These are phyloP conservation scores for Miamiensis avidus DNA, from an alignment of 169 alveolate genomes.

Conservation along the genomic window DNA sequence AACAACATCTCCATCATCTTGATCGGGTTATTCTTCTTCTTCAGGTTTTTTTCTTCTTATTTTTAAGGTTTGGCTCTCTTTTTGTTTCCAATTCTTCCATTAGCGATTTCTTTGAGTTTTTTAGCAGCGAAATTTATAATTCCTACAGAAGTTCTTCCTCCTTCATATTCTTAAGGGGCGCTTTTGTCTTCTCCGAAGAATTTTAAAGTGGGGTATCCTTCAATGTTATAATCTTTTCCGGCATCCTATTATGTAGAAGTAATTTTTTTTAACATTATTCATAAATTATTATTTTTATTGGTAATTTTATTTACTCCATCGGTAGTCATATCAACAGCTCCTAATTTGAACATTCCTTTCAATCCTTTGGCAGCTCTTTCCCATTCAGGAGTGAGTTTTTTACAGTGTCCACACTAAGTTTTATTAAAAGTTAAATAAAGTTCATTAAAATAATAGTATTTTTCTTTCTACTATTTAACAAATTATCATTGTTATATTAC, in stretches of 20 bases:
- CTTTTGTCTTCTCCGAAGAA: conserved; percentile 90
- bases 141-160: conserved; percentile 85
- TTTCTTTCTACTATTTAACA: conserved; percentile 47
- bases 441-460: too few relatives aligned
- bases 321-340: conserved; percentile 88
- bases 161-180: conserved; percentile 80
- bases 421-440: conserved; percentile 60
- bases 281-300: conserved; percentile 45
- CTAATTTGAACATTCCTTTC: conserved; percentile 86
- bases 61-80: conserved; percentile 22
- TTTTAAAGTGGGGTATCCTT: conserved; percentile 96
- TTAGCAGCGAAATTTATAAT: conserved; percentile 80
- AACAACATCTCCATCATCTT: conserved; percentile 62
- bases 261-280: too few relatives aligned
- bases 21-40: conserved; percentile 27
- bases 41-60: background rate
- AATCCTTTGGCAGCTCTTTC: conserved; percentile 93
- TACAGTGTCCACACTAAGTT: conserved; percentile 99
- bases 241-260: conserved; percentile 36
- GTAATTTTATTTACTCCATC: conserved; percentile 57
- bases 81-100: conserved; percentile 70
- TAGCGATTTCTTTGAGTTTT: conserved; percentile 71
- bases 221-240: conserved; percentile 63
- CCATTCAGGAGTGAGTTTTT: conserved; percentile 95
- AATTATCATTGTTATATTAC: conserved; percentile 88